phyloP scores from a whole-genome alignment of 176 grass and related monocot species.

The Lolium multiflorum region DNA sequence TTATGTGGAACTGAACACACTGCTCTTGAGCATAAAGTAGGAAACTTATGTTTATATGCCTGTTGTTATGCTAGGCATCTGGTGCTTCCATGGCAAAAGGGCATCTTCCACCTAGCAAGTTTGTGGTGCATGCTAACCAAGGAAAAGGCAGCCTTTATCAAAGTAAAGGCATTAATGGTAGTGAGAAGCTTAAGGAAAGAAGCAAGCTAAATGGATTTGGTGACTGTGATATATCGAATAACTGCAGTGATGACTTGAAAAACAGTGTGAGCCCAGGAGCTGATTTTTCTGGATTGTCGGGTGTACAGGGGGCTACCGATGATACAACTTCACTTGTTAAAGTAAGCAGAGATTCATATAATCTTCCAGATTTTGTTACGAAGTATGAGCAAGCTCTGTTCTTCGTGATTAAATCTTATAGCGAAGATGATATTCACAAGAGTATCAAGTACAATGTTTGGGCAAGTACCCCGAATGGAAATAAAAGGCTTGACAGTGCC shows the following conservation, averaged over 20 bases:
- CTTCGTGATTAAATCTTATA: slow-evolving; percentile 98
- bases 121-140: slow-evolving; percentile 57
- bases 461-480: slow-evolving; percentile 96
- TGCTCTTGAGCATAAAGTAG: slow-evolving; percentile 5
- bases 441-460: slow-evolving; percentile 98
- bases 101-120: slow-evolving; percentile 61
- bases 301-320: slow-evolving; percentile 35
- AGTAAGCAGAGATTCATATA: slow-evolving; percentile 63
- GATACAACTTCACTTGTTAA: slow-evolving; percentile 31
- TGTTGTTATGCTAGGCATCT: slow-evolving; percentile 56
- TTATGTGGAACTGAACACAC: slow-evolving; percentile 30
- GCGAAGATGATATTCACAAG: slow-evolving; percentile 97
- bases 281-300: slow-evolving; percentile 31
- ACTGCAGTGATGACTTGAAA: slow-evolving; percentile 47
- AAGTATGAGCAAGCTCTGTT: slow-evolving; percentile 86
- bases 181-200: slow-evolving; percentile 56
- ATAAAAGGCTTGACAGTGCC: slow-evolving; percentile 91
- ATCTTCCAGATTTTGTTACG: slow-evolving; percentile 73
- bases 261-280: slow-evolving; percentile 33
- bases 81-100: slow-evolving; percentile 66
- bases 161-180: slow-evolving; percentile 44
- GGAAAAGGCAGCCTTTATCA: slow-evolving; percentile 57
- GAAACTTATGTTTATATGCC: slow-evolving; percentile 44
- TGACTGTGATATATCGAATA: slow-evolving; percentile 49
- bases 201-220: slow-evolving; percentile 60